Evolutionary conservation across 192 early-diverging fungal species (phyloP).

Genomic region (Pecoramyces ruminantium): DNA sequence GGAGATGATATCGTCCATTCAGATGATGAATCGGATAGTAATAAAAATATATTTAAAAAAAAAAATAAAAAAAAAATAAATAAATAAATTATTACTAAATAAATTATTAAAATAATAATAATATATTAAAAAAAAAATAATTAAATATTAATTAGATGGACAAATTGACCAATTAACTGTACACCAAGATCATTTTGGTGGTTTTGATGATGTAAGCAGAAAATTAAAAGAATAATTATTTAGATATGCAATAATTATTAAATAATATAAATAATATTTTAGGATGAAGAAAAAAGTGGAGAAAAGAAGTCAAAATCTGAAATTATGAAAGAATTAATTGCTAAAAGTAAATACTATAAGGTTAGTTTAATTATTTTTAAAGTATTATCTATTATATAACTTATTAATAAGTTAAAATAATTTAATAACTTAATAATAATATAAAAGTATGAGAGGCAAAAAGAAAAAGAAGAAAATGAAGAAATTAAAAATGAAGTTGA

Average conservation of each 20-base stretch:
- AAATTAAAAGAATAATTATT: too few species aligned
- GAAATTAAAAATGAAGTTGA: constrained; percentile 69
- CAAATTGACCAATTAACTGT: constrained; percentile 58
- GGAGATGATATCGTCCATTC: constrained; percentile 62
- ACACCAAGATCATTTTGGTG: constrained; percentile 65
- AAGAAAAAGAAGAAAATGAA: constrained; percentile 70
- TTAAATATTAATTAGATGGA: constrained; percentile 10
- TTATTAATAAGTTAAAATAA: too few species aligned
- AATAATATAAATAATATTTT: too few species aligned
- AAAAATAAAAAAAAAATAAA: too few species aligned
- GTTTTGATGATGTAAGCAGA: constrained; percentile 46
- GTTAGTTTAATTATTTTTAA: constrained; percentile 4
- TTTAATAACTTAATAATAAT: background rate
- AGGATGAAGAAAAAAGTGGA: constrained; percentile 17
- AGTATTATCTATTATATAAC: constrained; percentile 2
- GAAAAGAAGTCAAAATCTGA: constrained; percentile 72
- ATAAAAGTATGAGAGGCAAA: constrained; percentile 57
- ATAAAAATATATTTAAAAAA: too few species aligned
- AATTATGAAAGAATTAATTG: constrained; percentile 94
- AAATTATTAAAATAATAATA: background rate
- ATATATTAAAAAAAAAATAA: constrained; percentile 8
- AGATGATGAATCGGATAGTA: constrained; percentile 32
- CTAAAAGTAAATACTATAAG: constrained; percentile 92
- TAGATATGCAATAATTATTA: too few species aligned
- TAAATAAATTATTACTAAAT: background rate